Evolutionary conservation across 1,139 yeast genomes (phyloP).

Genomic region (Blastobotrys aristatus): DNA sequence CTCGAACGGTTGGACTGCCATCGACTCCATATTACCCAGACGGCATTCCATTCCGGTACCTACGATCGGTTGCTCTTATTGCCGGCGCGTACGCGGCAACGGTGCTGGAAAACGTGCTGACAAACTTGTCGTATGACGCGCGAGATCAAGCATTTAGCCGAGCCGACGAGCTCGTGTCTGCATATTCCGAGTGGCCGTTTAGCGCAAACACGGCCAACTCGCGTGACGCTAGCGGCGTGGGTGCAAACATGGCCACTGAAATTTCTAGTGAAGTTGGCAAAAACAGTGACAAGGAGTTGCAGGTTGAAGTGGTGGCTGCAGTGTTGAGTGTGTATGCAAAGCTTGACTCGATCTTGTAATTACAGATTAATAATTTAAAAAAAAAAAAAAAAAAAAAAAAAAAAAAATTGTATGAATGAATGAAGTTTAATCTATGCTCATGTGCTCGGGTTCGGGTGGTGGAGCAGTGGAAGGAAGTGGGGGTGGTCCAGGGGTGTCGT

Average conservation of each 20-base stretch:
- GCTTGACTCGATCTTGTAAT: constrained; percentile 33
- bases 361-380: too few species aligned
- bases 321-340: constrained; percentile 44
- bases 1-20: constrained; percentile 54
- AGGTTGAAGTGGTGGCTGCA: constrained; percentile 87
- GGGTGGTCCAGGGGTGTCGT: too few species aligned
- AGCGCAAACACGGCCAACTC: constrained; percentile 46
- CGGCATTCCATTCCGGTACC: constrained; percentile 59
- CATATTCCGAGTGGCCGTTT: constrained; percentile 87
- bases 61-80: constrained; percentile 77
- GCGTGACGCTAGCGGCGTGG: constrained; percentile 63
- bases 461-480: too few species aligned
- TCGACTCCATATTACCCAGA: constrained; percentile 52
- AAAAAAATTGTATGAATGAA: background rate
- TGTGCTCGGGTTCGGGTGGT: too few species aligned
- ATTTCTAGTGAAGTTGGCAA: constrained; percentile 43
- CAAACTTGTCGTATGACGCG: constrained; percentile 74
- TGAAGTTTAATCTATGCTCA: background rate
- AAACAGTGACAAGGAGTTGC: constrained; percentile 51
- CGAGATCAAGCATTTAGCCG: constrained; percentile 91
- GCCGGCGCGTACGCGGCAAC: constrained; percentile 94
- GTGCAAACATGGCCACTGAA: constrained; percentile 68
- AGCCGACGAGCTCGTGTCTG: constrained; percentile 82
- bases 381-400: background rate
- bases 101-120: constrained; percentile 85